phyloP scores from a whole-genome alignment of 768 basidiomycete genomes.

The Pluteus cervinus region DNA sequence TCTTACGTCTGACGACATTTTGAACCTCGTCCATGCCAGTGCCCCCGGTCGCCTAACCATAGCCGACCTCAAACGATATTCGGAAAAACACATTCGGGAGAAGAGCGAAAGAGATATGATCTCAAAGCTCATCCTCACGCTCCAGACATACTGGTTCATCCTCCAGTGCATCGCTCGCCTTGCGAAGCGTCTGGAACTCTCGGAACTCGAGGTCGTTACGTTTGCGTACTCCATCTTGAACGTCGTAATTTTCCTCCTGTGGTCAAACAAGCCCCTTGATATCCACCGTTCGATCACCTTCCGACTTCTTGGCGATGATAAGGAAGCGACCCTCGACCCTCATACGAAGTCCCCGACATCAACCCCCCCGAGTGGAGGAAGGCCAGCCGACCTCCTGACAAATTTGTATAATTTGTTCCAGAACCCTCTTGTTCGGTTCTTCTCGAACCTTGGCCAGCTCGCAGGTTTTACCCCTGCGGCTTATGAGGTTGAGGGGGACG shows the following conservation, averaged over 20 bases:
- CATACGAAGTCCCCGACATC: no score
- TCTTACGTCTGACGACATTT: neutral
- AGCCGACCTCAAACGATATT: neutral
- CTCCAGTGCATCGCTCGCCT: conserved; percentile 9
- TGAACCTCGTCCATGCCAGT: neutral
- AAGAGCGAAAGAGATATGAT: conserved; percentile 20
- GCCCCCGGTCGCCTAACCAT: neutral
- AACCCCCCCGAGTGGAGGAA: no score
- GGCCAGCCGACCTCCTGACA: no score
- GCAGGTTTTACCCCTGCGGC: no score
- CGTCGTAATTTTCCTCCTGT: conserved; percentile 10
- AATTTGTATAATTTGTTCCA: no score
- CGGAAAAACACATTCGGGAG: conserved; percentile 15
- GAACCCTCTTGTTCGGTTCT: no score
- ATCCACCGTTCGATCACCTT: conserved; percentile 7
- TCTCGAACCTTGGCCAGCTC: no score
- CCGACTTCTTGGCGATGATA: neutral
- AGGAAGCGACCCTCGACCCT: neutral
- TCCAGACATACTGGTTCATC: conserved; percentile 18
- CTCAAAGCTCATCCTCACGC: conserved; percentile 14
- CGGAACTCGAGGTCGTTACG: conserved; percentile 13
- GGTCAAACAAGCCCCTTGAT: conserved; percentile 16
- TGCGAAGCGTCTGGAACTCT: conserved; percentile 6
- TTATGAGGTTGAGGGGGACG: no score
- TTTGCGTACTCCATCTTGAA: conserved; percentile 10